Evolutionary conservation across 148 eudicot genomes (phyloP), one percentile per base, ranked within the genome.

Genomic region (Pharnaceum exiguum): DNA sequence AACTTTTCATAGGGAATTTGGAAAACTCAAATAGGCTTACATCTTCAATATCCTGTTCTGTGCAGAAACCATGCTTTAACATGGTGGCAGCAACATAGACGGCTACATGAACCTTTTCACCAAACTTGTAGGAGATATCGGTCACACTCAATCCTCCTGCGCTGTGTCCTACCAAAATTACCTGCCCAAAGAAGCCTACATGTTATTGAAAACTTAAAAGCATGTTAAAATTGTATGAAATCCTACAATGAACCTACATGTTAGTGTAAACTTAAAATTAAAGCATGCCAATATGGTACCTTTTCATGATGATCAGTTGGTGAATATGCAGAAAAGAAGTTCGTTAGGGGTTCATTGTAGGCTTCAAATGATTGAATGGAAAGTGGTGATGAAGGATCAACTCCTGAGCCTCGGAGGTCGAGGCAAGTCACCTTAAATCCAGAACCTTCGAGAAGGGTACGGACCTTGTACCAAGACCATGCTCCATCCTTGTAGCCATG

Each of bases 381-480:
- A 7, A 31, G 21, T 5, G 18, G 3, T 11, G 50, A 5, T 2
- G 66, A 11, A 0, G 11, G 39, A 28, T 60, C 60, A 21, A 60
- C n/a, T 5, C 72, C 66, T 2, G 60, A 39, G 1, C 50, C 40
- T 22, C 28, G 60, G 27, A 68, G 53, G 55, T 68, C 72, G 3
- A 60, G 32, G 7, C 60, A 33, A 8, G 60, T 68, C 22, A 68
- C 72, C 32, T 46, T 53, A 24, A 24, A 60, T 2, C 72, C 72
- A 0, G 51, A 38, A 0, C 60, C 58, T 28, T 68, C 72, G 9
- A 68, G 60, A 7, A 60, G 35, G 12, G 24, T 33, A 7, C 66
- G 37, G 6, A 68, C 48, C 52, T 54, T 68, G 49, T 44, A 68
- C 72, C 72, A 68, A 8, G n/a, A 10, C 72, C 72, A 68, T 0